Conservation (phyloP, 306 rosid species). For the Oxytropis ochrocephala region DNA sequence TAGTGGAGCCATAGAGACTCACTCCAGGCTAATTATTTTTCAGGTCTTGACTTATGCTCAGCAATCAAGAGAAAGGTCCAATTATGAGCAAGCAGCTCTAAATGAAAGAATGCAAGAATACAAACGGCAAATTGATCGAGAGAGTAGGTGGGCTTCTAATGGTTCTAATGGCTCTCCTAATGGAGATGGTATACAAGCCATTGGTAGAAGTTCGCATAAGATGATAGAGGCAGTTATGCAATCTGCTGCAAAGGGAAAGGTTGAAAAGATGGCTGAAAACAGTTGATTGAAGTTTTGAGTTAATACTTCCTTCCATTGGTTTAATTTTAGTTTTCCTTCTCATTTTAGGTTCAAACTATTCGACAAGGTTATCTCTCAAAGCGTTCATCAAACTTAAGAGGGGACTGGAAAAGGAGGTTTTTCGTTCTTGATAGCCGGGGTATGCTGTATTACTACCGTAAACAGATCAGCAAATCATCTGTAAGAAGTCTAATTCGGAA, state of each 20-base stretch:
- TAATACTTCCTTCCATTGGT: neutral
- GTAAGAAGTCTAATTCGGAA: constrained; percentile 48
- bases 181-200: constrained; percentile 98
- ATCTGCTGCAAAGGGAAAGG: constrained; percentile 99
- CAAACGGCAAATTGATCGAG: constrained; percentile 93
- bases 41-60: constrained; percentile 99
- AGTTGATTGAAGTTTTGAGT: neutral
- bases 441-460: constrained; percentile 95
- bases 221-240: constrained; percentile 99
- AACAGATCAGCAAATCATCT: constrained; percentile 85
- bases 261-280: constrained; percentile 21
- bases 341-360: constrained; percentile 86
- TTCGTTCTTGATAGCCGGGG: constrained; percentile 99
- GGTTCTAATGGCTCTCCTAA: constrained; percentile 96
- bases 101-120: constrained; percentile 97
- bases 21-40: constrained; percentile 26
- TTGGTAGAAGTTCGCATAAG: constrained; percentile 99
- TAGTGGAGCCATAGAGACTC: neutral
- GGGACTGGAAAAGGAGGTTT: constrained; percentile 99
- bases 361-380: constrained; percentile 99
- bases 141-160: constrained; percentile 88
- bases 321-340: neutral
- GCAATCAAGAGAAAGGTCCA: constrained; percentile 96
- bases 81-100: constrained; percentile 99
- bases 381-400: constrained; percentile 94